These are phyloP conservation scores for Gaeumannomyces tritici DNA, from an alignment of 2,329 filamentous ascomycete species.

Conservation along the genomic window DNA sequence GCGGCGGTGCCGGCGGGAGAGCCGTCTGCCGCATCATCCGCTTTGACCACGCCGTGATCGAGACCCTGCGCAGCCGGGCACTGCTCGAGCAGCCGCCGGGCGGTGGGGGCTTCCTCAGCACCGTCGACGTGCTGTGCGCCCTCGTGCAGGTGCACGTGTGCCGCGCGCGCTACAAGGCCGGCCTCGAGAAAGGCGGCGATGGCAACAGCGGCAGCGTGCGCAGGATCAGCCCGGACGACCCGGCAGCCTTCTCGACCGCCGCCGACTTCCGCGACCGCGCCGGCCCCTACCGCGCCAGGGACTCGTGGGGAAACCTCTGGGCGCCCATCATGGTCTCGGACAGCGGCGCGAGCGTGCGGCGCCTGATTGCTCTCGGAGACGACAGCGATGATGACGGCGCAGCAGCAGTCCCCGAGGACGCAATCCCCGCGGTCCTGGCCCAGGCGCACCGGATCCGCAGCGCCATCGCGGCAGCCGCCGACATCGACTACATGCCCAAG, in stretches of 20 bases:
- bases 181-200: too few relatives aligned
- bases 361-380: background rate
- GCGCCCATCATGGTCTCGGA: background rate
- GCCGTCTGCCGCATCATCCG: background rate
- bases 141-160: background rate
- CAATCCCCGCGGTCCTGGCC: too few relatives aligned
- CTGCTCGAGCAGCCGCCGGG: too few relatives aligned
- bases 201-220: too few relatives aligned
- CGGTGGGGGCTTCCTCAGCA: background rate
- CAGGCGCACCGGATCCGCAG: background rate
- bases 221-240: background rate
- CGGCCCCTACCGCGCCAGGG: too few relatives aligned
- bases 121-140: background rate
- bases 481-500: background rate
- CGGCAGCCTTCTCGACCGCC: background rate
- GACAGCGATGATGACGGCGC: background rate
- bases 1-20: too few relatives aligned
- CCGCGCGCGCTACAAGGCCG: background rate
- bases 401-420: background rate
- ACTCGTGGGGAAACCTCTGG: background rate
- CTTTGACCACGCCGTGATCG: background rate
- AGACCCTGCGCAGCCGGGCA: background rate
- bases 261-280: background rate
- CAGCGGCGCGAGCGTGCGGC: background rate
- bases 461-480: background rate